A percentile compares a stretch with the other conserved stretches of the same genome.
phyloP scores from a whole-genome alignment of 2,329 filamentous ascomycete species.

The Microdochium nivale region DNA sequence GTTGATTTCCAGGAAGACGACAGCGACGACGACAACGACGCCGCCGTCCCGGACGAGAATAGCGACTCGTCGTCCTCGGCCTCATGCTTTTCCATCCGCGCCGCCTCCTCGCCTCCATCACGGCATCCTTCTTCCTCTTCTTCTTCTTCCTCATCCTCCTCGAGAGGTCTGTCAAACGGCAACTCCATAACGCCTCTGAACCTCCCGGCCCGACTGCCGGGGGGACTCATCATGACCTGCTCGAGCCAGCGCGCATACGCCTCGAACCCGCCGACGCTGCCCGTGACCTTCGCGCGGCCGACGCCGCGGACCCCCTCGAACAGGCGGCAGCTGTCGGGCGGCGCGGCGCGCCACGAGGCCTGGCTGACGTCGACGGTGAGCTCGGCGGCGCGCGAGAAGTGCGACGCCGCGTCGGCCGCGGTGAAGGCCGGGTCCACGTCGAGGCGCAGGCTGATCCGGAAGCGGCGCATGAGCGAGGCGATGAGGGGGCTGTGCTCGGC shows the following conservation, averaged over 20 bases:
- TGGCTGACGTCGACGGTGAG: conserved; percentile 30
- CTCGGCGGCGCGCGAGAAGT: conserved; percentile 28
- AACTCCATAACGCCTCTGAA: conserved; percentile 6
- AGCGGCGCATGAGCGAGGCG: conserved; percentile 25
- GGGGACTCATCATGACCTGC: conserved; percentile 21
- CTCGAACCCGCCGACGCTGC: conserved; percentile 30
- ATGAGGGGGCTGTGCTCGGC: conserved; percentile 13
- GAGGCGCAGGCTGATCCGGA: conserved; percentile 29
- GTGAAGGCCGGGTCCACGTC: conserved; percentile 28
- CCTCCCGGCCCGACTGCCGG: conserved; percentile 6
- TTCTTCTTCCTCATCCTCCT: neutral
- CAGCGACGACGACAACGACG: no score
- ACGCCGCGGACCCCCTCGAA: conserved; percentile 35
- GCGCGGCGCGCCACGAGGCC: conserved; percentile 26
- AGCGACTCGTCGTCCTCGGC: no score
- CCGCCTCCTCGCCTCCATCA: no score
- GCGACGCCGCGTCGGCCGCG: conserved; percentile 16
- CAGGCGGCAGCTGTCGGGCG: conserved; percentile 23
- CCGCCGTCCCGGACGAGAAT: no score
- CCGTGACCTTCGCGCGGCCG: conserved; percentile 22
- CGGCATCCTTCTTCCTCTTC: no score
- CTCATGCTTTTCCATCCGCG: no score
- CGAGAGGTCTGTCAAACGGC: neutral
- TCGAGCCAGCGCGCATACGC: conserved; percentile 33
- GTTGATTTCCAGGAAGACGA: no score